Evolutionary conservation across 257 asterid genomes (phyloP).

Genomic region (Avicennia marina): DNA sequence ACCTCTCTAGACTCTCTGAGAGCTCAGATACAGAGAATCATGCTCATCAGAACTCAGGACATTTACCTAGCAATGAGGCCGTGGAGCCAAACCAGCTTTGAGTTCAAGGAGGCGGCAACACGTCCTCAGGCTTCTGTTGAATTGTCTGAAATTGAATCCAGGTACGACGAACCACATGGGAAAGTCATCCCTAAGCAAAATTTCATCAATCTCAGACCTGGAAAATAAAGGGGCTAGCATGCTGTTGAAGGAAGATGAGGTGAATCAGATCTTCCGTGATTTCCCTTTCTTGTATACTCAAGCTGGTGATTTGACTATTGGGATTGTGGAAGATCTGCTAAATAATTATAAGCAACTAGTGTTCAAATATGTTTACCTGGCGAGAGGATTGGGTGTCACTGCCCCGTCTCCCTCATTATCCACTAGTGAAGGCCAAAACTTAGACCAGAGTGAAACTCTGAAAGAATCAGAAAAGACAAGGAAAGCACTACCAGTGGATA

Average conservation of each 20-base stretch:
- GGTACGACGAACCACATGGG: slow-evolving; percentile 32
- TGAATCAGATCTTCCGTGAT: slow-evolving; percentile 42
- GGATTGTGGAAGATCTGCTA: slow-evolving; percentile 71
- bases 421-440: slow-evolving; percentile 19
- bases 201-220: slow-evolving; percentile 67
- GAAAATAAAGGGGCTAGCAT: slow-evolving; percentile 71
- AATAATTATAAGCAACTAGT: slow-evolving; percentile 71
- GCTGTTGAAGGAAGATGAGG: slow-evolving; percentile 61
- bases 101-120: slow-evolving; percentile 23
- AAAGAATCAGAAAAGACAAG: slow-evolving; percentile 28
- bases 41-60: slow-evolving; percentile 32
- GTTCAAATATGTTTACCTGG: slow-evolving; percentile 74
- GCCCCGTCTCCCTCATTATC: slow-evolving; percentile 30
- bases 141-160: slow-evolving; percentile 42
- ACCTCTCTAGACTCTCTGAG: slow-evolving; percentile 65
- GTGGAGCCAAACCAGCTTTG: slow-evolving; percentile 17
- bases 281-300: slow-evolving; percentile 75
- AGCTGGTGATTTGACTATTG: slow-evolving; percentile 65
- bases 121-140: slow-evolving; percentile 26
- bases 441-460: slow-evolving; percentile 23
- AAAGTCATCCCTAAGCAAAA: slow-evolving; percentile 42
- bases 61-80: slow-evolving; percentile 30
- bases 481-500: slow-evolving; percentile 19
- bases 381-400: slow-evolving; percentile 67
- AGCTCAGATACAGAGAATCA: slow-evolving; percentile 39